A percentile compares a stretch with the other conserved stretches of the same genome.
Conservation (phyloP, 129 eudicot species). For the Escallonia herrerae region DNA sequence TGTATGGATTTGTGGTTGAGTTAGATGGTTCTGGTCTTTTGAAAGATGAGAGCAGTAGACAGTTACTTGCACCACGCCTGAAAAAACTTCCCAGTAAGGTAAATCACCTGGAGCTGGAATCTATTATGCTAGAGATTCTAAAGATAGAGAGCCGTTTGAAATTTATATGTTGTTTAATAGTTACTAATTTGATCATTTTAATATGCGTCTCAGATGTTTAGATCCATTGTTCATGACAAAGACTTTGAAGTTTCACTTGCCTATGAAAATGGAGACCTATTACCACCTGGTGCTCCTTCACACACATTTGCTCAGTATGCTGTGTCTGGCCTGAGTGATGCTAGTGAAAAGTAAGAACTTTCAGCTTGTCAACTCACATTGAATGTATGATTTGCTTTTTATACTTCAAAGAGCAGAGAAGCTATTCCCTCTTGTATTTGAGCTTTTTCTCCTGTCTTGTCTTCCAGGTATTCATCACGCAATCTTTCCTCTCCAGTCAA, state of each 20-base stretch:
- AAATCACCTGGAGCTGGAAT: conserved; percentile 3
- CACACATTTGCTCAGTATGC: conserved; percentile 70
- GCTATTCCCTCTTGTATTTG: background rate
- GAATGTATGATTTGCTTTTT: conserved; percentile 4
- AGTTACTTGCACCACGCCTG: conserved; percentile 78
- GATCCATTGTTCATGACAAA: conserved; percentile 69
- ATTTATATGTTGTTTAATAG: background rate
- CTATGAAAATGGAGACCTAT: conserved; percentile 64
- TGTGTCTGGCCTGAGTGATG: conserved; percentile 79
- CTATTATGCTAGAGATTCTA: background rate
- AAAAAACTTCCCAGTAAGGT: conserved; percentile 93
- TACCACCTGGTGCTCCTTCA: conserved; percentile 82
- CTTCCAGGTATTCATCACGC: conserved; percentile 66
- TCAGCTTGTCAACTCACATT: conserved; percentile 3
- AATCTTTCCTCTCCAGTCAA: conserved; percentile 90
- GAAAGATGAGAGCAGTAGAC: conserved; percentile 83
- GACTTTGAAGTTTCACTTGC: conserved; percentile 89
- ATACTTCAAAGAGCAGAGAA: no score
- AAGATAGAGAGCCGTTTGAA: background rate
- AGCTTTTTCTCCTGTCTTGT: conserved; percentile 4
- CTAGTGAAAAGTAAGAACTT: conserved; percentile 69
- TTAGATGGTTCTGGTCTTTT: conserved; percentile 75
- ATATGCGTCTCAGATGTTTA: conserved; percentile 59
- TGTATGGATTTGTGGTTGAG: conserved; percentile 70
- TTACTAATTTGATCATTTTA: conserved; percentile 1